These are phyloP conservation scores for Starmerella geochares DNA, from an alignment of 805 yeast species.

Conservation along the genomic window DNA sequence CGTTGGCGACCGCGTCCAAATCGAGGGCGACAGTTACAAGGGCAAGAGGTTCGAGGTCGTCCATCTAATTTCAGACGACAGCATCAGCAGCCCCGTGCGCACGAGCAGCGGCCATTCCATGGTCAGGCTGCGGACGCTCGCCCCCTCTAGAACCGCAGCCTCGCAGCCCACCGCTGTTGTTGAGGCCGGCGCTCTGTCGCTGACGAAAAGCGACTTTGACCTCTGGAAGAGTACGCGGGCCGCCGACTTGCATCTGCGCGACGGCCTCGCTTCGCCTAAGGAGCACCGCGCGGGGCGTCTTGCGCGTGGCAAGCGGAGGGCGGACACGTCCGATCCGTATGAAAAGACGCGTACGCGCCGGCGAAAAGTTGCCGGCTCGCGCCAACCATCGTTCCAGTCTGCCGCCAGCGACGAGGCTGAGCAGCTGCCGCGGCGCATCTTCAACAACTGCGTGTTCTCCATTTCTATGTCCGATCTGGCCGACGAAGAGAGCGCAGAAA, in stretches of 20 bases:
- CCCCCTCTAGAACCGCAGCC: not conserved
- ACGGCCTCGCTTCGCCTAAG: not conserved
- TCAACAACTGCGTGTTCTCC: constrained; percentile 7
- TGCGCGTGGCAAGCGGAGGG: not conserved
- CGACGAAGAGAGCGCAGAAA: constrained; percentile 3
- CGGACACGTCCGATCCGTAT: no score
- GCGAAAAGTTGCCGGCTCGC: not conserved
- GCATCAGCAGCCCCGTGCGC: not conserved
- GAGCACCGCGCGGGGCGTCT: not conserved
- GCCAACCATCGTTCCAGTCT: not conserved
- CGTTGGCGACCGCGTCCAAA: constrained; percentile 15
- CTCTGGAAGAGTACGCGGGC: not conserved
- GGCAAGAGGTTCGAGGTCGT: not conserved
- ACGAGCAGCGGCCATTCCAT: not conserved
- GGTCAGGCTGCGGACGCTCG: not conserved
- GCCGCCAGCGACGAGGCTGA: not conserved
- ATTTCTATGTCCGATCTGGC: constrained; percentile 7
- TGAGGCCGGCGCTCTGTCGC: constrained; percentile 11
- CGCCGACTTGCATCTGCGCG: not conserved
- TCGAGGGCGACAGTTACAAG: not conserved
- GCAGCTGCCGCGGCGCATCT: not conserved
- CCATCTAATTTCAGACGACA: not conserved
- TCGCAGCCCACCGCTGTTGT: not conserved
- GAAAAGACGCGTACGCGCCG: not conserved
- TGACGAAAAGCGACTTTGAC: constrained; percentile 10